Conservation (phyloP, 1,284 basidiomycete species). For the Mycena sp. region DNA sequence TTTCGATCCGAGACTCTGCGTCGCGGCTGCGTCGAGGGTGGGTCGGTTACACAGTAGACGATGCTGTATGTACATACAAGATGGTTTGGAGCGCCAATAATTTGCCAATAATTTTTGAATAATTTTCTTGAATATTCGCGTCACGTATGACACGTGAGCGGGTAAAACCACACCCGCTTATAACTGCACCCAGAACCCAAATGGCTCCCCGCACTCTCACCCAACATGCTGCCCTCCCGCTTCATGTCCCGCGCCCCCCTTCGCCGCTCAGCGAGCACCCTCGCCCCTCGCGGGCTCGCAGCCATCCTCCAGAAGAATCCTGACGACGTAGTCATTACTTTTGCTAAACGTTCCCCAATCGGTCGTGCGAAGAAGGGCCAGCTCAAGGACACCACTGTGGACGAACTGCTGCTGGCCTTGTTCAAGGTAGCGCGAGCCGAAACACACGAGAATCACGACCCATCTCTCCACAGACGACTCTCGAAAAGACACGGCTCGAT, state of each 20-base stretch:
- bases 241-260: slow-evolving; percentile 31
- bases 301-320: slow-evolving; percentile 72
- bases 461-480: slow-evolving; percentile 46
- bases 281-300: slow-evolving; percentile 52
- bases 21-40: too few relatives aligned
- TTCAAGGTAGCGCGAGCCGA: slow-evolving; percentile 62
- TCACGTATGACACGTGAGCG: slow-evolving; percentile 17
- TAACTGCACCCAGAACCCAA: not conserved
- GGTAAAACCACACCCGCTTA: not conserved
- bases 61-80: too few relatives aligned
- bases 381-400: slow-evolving; percentile 79
- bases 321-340: slow-evolving; percentile 88
- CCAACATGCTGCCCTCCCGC: slow-evolving; percentile 29
- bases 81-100: too few relatives aligned
- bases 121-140: too few relatives aligned
- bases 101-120: too few relatives aligned
- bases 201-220: not conserved
- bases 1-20: too few relatives aligned
- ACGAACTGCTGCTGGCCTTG: slow-evolving; percentile 75
- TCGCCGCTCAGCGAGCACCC: slow-evolving; percentile 57
- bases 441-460: not conserved
- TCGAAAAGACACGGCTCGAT: slow-evolving; percentile 54
- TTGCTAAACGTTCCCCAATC: slow-evolving; percentile 83
- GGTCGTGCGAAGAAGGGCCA: slow-evolving; percentile 84
- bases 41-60: too few relatives aligned